phyloP scores from a whole-genome alignment of 2,329 filamentous ascomycete genomes.

The Zopfia rhizophila region DNA sequence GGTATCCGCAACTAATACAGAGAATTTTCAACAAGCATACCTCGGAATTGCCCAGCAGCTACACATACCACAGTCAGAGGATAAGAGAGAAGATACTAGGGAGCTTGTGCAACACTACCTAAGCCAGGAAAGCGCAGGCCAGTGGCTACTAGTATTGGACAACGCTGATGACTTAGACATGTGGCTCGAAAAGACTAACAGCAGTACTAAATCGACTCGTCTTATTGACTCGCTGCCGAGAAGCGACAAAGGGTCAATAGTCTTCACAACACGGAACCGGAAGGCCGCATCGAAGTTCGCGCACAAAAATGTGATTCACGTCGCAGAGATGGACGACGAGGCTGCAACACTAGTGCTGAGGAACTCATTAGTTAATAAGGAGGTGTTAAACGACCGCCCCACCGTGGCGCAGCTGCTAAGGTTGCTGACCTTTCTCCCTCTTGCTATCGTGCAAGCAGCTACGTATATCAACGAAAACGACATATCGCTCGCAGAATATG shows the following conservation, averaged over 20 bases:
- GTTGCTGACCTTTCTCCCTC: slow-evolving; percentile 20
- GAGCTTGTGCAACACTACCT: slow-evolving; percentile 32
- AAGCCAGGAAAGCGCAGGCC: slow-evolving; percentile 24
- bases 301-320: slow-evolving; percentile 20
- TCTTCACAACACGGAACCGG: not conserved
- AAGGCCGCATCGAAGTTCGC: not conserved
- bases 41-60: slow-evolving; percentile 20
- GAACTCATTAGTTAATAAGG: not conserved
- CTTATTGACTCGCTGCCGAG: not conserved
- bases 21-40: slow-evolving; percentile 33
- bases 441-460: slow-evolving; percentile 18
- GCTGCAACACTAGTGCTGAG: slow-evolving; percentile 13
- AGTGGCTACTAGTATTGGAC: slow-evolving; percentile 22
- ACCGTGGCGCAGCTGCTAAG: slow-evolving; percentile 32
- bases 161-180: slow-evolving; percentile 19
- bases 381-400: not conserved
- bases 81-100: slow-evolving; percentile 25
- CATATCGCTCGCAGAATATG: slow-evolving; percentile 3
- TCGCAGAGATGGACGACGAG: slow-evolving; percentile 24
- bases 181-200: slow-evolving; percentile 20
- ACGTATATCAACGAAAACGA: slow-evolving; percentile 42
- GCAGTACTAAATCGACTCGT: no score
- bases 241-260: not conserved
- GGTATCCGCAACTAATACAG: slow-evolving; percentile 32
- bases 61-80: slow-evolving; percentile 15